Conservation (phyloP, 2,329 filamentous ascomycete species). For the Zasmidium angulare region DNA sequence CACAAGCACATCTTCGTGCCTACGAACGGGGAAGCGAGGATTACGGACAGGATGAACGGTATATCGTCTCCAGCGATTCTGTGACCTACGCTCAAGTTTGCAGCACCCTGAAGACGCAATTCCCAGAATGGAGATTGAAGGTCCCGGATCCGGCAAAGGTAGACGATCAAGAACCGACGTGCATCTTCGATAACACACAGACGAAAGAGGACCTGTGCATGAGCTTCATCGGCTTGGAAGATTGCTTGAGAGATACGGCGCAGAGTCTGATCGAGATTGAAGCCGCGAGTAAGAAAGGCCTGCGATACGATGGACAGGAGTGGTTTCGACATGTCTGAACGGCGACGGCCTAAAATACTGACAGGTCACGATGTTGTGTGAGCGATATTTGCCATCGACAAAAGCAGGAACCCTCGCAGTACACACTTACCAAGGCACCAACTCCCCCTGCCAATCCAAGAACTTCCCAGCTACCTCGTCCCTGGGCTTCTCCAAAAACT, state of each 20-base stretch:
- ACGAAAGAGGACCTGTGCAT: background rate
- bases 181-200: background rate
- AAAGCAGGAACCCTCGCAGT: too few relatives aligned
- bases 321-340: conserved; percentile 9
- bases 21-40: background rate
- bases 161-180: conserved; percentile 2
- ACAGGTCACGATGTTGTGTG: too few relatives aligned
- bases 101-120: background rate
- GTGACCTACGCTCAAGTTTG: conserved; percentile 2
- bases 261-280: background rate
- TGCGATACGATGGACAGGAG: conserved; percentile 9
- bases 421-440: background rate
- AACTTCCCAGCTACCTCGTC: background rate
- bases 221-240: background rate
- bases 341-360: too few relatives aligned
- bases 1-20: conserved; percentile 5
- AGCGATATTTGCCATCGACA: too few relatives aligned
- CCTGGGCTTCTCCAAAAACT: background rate
- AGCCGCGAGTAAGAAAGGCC: conserved; percentile 1
- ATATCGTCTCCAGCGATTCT: background rate
- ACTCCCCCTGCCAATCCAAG: background rate
- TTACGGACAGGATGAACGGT: background rate
- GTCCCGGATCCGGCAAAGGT: too few relatives aligned
- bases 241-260: background rate
- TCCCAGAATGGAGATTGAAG: background rate